Conservation (phyloP, 352 stramenopile species). For the Aphanomyces euteiches region DNA sequence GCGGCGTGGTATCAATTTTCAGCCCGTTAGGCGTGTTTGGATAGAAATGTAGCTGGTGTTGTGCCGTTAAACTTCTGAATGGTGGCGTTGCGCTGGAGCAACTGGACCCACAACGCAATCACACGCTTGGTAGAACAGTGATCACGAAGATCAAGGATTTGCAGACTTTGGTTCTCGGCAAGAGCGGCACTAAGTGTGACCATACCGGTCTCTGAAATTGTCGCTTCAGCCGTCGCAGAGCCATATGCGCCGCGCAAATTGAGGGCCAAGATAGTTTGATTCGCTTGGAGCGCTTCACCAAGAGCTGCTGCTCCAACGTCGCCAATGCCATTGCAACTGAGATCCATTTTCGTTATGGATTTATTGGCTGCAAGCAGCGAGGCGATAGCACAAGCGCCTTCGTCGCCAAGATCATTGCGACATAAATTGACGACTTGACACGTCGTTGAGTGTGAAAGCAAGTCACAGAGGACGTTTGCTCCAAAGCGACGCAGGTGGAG, state of each 20-base stretch:
- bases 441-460: slow-evolving; percentile 30
- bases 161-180: slow-evolving; percentile 39
- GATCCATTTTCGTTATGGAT: slow-evolving; percentile 45
- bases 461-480: slow-evolving; percentile 43
- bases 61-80: slow-evolving; percentile 62
- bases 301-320: slow-evolving; percentile 45
- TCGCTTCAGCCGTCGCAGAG: slow-evolving; percentile 35
- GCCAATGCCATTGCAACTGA: slow-evolving; percentile 73
- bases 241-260: slow-evolving; percentile 50
- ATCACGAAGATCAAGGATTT: slow-evolving; percentile 51
- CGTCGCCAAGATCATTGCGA: slow-evolving; percentile 52
- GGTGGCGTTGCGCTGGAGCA: slow-evolving; percentile 41
- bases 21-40: too few relatives aligned
- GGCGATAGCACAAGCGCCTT: slow-evolving; percentile 48
- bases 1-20: not conserved
- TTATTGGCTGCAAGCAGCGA: slow-evolving; percentile 40
- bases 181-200: slow-evolving; percentile 39
- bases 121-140: slow-evolving; percentile 41
- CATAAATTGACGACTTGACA: slow-evolving; percentile 51
- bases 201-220: slow-evolving; percentile 47
- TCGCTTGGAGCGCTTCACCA: slow-evolving; percentile 43
- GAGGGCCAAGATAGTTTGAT: slow-evolving; percentile 46
- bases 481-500: slow-evolving; percentile 49
- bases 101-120: slow-evolving; percentile 40
- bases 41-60: slow-evolving; percentile 47